These are phyloP conservation scores for Glomus cerebriforme DNA, from an alignment of 192 early-diverging fungal species.

Conservation along the genomic window DNA sequence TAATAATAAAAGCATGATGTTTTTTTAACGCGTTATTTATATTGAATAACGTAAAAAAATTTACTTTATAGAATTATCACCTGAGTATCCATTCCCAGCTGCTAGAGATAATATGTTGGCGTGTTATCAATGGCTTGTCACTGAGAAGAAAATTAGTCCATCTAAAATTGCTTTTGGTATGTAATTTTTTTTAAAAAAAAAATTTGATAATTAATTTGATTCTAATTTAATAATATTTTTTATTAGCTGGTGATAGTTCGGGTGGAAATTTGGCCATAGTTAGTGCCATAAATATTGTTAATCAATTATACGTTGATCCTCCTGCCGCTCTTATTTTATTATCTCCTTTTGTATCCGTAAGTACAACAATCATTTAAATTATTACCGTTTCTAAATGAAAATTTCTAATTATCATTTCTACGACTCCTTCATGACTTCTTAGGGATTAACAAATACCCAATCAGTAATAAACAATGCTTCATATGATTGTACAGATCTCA, in stretches of 20 bases:
- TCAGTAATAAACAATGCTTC: conserved; percentile 8
- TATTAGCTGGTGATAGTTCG: conserved; percentile 28
- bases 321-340: not conserved
- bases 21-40: too few relatives aligned
- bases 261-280: conserved; percentile 12
- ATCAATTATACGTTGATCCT: not conserved
- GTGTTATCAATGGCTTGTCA: conserved; percentile 20
- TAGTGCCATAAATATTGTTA: not conserved
- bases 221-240: not conserved
- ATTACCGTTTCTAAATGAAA: too few relatives aligned
- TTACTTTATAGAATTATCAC: conserved; percentile 8
- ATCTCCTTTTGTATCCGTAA: conserved; percentile 14
- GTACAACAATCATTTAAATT: too few relatives aligned
- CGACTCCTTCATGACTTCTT: too few relatives aligned
- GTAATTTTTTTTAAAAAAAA: not conserved
- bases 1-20: not conserved
- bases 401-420: too few relatives aligned
- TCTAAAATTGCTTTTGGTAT: conserved; percentile 19
- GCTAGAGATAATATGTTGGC: conserved; percentile 11
- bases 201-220: too few relatives aligned
- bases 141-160: conserved; percentile 19
- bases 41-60: too few relatives aligned
- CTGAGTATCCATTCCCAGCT: conserved; percentile 14
- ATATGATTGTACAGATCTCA: not conserved
- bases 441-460: not conserved